phyloP scores from a whole-genome alignment of 768 basidiomycete species.

The Rhizopogon rudus region DNA sequence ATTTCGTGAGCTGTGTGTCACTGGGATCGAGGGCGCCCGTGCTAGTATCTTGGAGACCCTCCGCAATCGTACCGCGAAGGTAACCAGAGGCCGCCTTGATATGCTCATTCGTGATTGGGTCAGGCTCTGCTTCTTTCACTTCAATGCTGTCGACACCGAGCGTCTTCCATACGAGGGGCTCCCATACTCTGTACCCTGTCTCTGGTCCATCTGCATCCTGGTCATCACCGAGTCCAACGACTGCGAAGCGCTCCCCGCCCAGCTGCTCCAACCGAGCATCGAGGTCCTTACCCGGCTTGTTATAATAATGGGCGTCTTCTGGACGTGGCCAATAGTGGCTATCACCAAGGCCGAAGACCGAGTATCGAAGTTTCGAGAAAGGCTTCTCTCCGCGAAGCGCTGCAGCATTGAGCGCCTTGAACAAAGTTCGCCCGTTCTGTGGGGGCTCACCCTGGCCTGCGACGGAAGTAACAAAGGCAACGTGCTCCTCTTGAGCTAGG shows the following conservation, averaged over 20 bases:
- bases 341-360: conserved; percentile 95
- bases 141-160: conserved; percentile 88
- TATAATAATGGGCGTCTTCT: conserved; percentile 98
- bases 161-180: conserved; percentile 88
- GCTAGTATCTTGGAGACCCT: conserved; percentile 79
- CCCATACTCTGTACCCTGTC: conserved; percentile 98
- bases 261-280: conserved; percentile 74
- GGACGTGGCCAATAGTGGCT: conserved; percentile 98
- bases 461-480: conserved; percentile 84
- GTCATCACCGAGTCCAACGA: conserved; percentile 88
- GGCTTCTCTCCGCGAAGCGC: conserved; percentile 43
- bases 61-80: conserved; percentile 90
- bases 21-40: conserved; percentile 90
- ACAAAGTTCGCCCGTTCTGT: conserved; percentile 89
- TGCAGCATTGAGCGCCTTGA: conserved; percentile 78
- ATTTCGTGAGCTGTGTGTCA: conserved; percentile 95
- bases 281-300: conserved; percentile 92
- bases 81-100: conserved; percentile 96
- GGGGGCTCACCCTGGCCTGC: conserved; percentile 98
- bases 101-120: conserved; percentile 98
- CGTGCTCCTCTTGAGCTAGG: conserved; percentile 67
- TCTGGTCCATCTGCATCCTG: conserved; percentile 95
- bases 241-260: conserved; percentile 70
- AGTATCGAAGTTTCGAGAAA: conserved; percentile 62
- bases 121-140: conserved; percentile 88